phyloP scores from a whole-genome alignment of 1,284 basidiomycete genomes.

The Wallemia ichthyophaga region DNA sequence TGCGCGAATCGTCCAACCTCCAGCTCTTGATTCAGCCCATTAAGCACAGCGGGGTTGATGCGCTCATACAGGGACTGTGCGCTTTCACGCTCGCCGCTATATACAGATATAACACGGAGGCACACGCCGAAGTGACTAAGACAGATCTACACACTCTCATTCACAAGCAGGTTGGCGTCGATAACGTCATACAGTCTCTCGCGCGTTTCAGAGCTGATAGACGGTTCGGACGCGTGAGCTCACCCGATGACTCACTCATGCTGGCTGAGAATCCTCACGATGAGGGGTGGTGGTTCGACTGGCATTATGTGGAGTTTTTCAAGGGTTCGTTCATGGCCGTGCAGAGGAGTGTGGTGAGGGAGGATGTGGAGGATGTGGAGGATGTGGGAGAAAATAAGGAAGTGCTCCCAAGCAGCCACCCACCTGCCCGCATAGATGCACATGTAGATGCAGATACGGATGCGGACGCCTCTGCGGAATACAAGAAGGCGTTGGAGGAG shows the following conservation, averaged over 20 bases:
- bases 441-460: too few relatives aligned
- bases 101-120: slow-evolving; percentile 59
- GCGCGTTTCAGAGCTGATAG: background rate
- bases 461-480: too few relatives aligned
- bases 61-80: slow-evolving; percentile 63
- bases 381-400: too few relatives aligned
- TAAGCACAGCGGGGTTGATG: slow-evolving; percentile 55
- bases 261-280: slow-evolving; percentile 16
- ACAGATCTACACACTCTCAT: background rate
- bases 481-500: background rate
- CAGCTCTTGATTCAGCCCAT: slow-evolving; percentile 65
- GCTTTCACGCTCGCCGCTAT: slow-evolving; percentile 73
- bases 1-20: slow-evolving; percentile 59
- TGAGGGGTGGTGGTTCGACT: slow-evolving; percentile 90
- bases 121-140: background rate
- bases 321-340: slow-evolving; percentile 22
- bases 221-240: background rate
- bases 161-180: background rate
- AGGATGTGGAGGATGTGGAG: background rate
- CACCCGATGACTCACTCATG: background rate
- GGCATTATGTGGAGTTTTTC: slow-evolving; percentile 96
- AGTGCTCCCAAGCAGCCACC: too few relatives aligned
- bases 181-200: background rate
- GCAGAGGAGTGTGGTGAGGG: background rate
- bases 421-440: too few relatives aligned